phyloP scores from a whole-genome alignment of 2,329 filamentous ascomycete species.

The Sclerotinia spermophila region DNA sequence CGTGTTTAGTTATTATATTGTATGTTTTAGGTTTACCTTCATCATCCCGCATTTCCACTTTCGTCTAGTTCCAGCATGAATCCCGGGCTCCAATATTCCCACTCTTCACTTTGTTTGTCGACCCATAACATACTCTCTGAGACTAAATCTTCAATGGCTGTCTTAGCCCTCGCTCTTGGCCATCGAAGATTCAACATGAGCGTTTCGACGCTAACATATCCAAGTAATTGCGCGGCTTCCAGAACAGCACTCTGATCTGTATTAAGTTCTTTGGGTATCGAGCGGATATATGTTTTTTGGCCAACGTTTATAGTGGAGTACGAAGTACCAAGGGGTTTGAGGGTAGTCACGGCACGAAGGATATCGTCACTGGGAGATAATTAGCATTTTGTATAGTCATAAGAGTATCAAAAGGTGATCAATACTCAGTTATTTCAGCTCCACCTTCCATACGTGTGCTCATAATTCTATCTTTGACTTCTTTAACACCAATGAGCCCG shows the following conservation, averaged over 20 bases:
- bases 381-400: conserved; percentile 6
- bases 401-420: conserved; percentile 17
- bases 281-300: conserved; percentile 80
- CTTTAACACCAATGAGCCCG: conserved; percentile 78
- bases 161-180: conserved; percentile 79
- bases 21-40: neutral
- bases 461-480: conserved; percentile 73
- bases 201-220: conserved; percentile 88
- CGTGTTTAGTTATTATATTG: neutral
- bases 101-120: conserved; percentile 79
- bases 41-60: conserved; percentile 21
- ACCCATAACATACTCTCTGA: conserved; percentile 92
- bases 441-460: conserved; percentile 70
- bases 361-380: conserved; percentile 68
- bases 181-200: conserved; percentile 80
- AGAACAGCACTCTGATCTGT: conserved; percentile 89
- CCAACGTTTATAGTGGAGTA: conserved; percentile 85
- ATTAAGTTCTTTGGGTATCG: conserved; percentile 91
- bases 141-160: conserved; percentile 85
- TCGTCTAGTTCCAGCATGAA: conserved; percentile 51
- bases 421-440: conserved; percentile 73
- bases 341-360: conserved; percentile 78
- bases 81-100: conserved; percentile 88
- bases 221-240: conserved; percentile 84
- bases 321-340: conserved; percentile 82